A percentile compares a stretch with the other conserved stretches of the same genome.
phyloP scores from a whole-genome alignment of 768 basidiomycete species.

The Naganishia antarctica region DNA sequence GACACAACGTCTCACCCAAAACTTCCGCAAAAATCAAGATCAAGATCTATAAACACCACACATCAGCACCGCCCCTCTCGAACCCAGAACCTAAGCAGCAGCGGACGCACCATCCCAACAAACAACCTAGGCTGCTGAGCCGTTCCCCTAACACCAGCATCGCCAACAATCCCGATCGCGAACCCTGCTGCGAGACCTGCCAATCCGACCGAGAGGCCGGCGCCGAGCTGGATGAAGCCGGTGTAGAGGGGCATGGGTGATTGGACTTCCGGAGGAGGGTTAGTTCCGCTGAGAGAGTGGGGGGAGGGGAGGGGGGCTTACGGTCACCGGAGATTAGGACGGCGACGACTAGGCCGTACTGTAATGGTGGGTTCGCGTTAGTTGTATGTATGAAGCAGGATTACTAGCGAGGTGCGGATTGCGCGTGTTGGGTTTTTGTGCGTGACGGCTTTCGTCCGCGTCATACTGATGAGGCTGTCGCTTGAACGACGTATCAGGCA shows the following conservation, averaged over 20 bases:
- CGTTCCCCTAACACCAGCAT: conserved; percentile 95
- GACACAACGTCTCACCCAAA: conserved; percentile 55
- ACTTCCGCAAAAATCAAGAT: conserved; percentile 82
- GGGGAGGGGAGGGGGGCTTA: conserved; percentile 53
- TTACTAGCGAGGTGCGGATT: no score
- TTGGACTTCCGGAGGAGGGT: conserved; percentile 54
- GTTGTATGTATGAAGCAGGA: no score
- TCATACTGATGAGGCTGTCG: no score
- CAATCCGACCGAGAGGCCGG: conserved; percentile 94
- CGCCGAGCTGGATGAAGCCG: conserved; percentile 57
- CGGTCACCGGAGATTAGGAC: conserved; percentile 84
- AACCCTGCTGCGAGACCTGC: conserved; percentile 56
- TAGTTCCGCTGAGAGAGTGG: background rate
- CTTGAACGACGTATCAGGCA: no score
- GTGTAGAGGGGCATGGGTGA: conserved; percentile 82
- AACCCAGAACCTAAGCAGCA: background rate
- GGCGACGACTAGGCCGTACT: conserved; percentile 98
- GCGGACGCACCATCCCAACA: conserved; percentile 68
- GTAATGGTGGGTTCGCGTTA: background rate
- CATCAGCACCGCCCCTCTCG: background rate
- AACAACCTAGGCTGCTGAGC: conserved; percentile 92
- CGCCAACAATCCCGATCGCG: conserved; percentile 88
- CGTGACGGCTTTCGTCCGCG: no score
- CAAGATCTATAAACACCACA: conserved; percentile 58
- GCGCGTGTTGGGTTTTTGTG: no score